These are phyloP conservation scores for Candida vaughaniae DNA, from an alignment of 805 yeast genomes.

Conservation along the genomic window DNA sequence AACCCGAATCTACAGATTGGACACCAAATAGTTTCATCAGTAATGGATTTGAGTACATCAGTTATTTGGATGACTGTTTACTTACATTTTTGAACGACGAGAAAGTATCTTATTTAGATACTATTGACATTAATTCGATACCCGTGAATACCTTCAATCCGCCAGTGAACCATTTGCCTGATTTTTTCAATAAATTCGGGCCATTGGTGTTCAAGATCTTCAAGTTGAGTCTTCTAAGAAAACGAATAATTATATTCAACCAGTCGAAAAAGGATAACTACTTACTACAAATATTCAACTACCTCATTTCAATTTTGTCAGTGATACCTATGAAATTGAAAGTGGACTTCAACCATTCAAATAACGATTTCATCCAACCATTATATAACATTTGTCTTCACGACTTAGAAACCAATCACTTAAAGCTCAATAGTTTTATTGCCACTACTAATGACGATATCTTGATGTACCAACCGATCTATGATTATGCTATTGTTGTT, in stretches of 20 bases:
- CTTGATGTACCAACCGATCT: conserved; percentile 53
- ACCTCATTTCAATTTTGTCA: conserved; percentile 59
- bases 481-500: conserved; percentile 43
- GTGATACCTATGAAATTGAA: conserved; percentile 58
- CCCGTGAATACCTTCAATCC: conserved; percentile 7
- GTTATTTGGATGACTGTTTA: conserved; percentile 25
- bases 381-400: conserved; percentile 63
- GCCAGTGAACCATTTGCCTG: conserved; percentile 31
- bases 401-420: conserved; percentile 36
- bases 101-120: conserved; percentile 12
- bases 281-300: conserved; percentile 46
- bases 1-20: conserved; percentile 29
- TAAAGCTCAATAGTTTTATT: conserved; percentile 22
- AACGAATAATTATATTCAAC: conserved; percentile 50
- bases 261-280: conserved; percentile 22
- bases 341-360: conserved; percentile 14
- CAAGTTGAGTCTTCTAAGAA: conserved; percentile 60
- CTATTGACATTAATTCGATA: conserved; percentile 15
- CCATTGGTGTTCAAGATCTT: conserved; percentile 65
- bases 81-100: conserved; percentile 19
- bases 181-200: conserved; percentile 52
- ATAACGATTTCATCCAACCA: conserved; percentile 40
- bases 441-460: conserved; percentile 71
- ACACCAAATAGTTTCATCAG: conserved; percentile 33
- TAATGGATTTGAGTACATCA: conserved; percentile 40